phyloP scores from a whole-genome alignment of 2,329 filamentous ascomycete genomes.

The Microdochium bolleyi region DNA sequence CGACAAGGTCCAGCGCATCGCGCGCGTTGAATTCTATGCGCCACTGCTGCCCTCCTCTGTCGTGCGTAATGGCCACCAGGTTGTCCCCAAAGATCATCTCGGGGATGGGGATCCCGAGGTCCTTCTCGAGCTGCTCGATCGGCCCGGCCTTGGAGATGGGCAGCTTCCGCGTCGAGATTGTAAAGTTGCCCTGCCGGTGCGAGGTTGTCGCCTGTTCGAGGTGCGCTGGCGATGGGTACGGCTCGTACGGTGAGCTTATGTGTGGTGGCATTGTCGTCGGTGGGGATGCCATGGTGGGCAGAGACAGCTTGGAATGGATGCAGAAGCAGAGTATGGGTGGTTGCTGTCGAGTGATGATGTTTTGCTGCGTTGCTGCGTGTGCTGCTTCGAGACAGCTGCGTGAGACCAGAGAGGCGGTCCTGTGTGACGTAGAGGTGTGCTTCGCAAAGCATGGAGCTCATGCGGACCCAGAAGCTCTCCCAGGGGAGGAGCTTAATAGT shows the following conservation, averaged over 20 bases:
- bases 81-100: conserved; percentile 99
- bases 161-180: conserved; percentile 76
- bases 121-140: conserved; percentile 76
- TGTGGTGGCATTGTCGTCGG: conserved; percentile 16
- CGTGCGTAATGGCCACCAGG: conserved; percentile 65
- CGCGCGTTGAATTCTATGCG: conserved; percentile 73
- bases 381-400: too few relatives aligned
- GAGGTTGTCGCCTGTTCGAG: conserved; percentile 45
- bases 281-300: too few relatives aligned
- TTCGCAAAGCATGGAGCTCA: too few relatives aligned
- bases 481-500: too few relatives aligned
- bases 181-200: conserved; percentile 58
- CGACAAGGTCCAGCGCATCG: conserved; percentile 82
- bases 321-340: too few relatives aligned
- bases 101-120: conserved; percentile 77
- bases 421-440: too few relatives aligned
- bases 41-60: conserved; percentile 46
- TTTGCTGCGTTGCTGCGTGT: too few relatives aligned
- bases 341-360: too few relatives aligned
- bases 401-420: too few relatives aligned
- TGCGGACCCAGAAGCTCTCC: too few relatives aligned
- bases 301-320: too few relatives aligned
- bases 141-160: conserved; percentile 89
- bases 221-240: conserved; percentile 43
- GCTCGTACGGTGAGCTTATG: conserved; percentile 35